Percentiles rank a stretch among this genome's conserved stretches.
Conservation (phyloP, 2,329 filamentous ascomycete species). For the Pseudogymnoascus sp. region DNA sequence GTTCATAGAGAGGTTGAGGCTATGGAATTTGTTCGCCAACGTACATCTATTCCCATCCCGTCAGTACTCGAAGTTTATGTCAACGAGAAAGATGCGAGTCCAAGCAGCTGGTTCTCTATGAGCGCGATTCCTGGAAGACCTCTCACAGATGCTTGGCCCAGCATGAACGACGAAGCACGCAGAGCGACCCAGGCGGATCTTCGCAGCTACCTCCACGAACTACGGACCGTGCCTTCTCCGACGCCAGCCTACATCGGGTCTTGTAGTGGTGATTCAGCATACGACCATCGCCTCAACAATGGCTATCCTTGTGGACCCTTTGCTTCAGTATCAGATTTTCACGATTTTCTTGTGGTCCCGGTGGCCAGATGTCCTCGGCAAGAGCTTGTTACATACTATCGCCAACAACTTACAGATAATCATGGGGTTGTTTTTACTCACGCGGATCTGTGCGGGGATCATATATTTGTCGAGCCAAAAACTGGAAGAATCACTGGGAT, state of each 20-base stretch:
- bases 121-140: not conserved
- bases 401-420: not conserved
- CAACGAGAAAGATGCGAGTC: not conserved
- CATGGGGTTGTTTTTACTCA: conserved; percentile 33
- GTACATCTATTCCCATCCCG: not conserved
- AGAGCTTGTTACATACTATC: not conserved
- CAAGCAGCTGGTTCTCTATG: not conserved
- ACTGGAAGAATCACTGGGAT: conserved; percentile 37
- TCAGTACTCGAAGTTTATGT: not conserved
- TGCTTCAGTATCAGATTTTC: not conserved
- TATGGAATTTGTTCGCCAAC: not conserved
- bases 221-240: not conserved
- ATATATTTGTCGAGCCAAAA: conserved; percentile 31
- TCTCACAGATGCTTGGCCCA: conserved; percentile 11
- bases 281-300: not conserved
- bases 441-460: conserved; percentile 35
- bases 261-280: not conserved
- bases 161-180: not conserved
- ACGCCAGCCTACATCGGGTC: not conserved
- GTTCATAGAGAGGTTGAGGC: not conserved
- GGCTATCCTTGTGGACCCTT: not conserved
- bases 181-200: not conserved
- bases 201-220: not conserved
- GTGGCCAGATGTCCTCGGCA: not conserved
- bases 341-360: not conserved